A percentile compares a stretch with the other conserved stretches of the same genome.
phyloP scores from a whole-genome alignment of 2,329 filamentous ascomycete genomes.

The Rhytidhysteron rufulum region DNA sequence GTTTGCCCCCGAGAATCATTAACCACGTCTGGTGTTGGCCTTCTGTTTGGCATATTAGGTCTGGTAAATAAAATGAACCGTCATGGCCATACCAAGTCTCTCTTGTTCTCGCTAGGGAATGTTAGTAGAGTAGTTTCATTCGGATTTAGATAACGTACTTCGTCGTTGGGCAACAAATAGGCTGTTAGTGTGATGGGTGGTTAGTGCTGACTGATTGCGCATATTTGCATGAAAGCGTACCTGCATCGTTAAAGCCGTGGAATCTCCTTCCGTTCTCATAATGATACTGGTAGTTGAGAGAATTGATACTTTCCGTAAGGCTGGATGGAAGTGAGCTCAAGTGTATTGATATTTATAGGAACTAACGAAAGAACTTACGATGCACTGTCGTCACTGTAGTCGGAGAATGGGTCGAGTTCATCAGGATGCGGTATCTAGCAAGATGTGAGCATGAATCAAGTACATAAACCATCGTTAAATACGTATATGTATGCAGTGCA shows the following conservation, averaged over 20 bases:
- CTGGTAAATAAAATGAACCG: too few relatives aligned
- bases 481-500: too few relatives aligned
- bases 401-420: not conserved
- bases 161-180: slow-evolving; percentile 5
- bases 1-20: slow-evolving; percentile 3
- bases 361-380: not conserved
- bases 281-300: slow-evolving; percentile 2
- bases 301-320: slow-evolving; percentile 4
- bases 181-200: not conserved
- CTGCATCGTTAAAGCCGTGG: slow-evolving; percentile 3
- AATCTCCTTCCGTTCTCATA: slow-evolving; percentile 4
- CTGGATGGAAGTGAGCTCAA: not conserved
- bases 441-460: too few relatives aligned
- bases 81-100: not conserved
- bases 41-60: not conserved
- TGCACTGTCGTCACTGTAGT: not conserved
- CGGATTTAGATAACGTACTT: not conserved
- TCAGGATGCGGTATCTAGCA: not conserved
- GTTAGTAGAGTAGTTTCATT: not conserved
- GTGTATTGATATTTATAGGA: not conserved
- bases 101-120: slow-evolving; percentile 3
- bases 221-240: not conserved
- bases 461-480: too few relatives aligned
- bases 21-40: slow-evolving; percentile 2
- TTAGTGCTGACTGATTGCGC: too few relatives aligned